Conservation (phyloP, 352 stramenopile species). For the Nothophytophthora sp. region DNA sequence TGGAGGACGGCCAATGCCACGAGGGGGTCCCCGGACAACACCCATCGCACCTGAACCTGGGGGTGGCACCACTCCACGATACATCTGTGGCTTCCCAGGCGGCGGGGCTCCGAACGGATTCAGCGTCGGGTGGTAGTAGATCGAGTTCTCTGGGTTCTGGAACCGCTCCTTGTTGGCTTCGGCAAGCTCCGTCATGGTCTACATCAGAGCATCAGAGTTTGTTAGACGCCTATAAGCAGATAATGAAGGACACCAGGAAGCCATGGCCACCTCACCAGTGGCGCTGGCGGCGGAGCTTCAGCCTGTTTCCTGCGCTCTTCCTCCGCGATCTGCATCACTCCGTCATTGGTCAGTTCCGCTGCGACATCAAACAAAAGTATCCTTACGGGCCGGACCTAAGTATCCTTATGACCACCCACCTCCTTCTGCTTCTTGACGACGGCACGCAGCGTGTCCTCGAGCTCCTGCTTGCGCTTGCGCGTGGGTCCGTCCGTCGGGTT, state of each 20-base stretch:
- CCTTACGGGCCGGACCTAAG: neutral
- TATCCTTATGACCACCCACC: constrained; percentile 25
- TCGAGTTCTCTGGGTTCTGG: constrained; percentile 80
- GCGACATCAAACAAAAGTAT: too few relatives aligned
- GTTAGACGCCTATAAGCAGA: neutral
- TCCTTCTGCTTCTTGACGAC: constrained; percentile 77
- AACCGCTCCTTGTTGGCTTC: constrained; percentile 62
- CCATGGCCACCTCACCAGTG: constrained; percentile 43
- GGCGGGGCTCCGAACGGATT: constrained; percentile 77
- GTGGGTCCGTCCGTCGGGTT: constrained; percentile 70
- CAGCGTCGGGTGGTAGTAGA: constrained; percentile 79
- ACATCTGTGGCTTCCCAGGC: constrained; percentile 63
- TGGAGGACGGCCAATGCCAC: neutral
- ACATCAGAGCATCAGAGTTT: neutral
- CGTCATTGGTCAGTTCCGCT: too few relatives aligned
- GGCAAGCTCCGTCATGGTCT: constrained; percentile 60
- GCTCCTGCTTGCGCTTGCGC: constrained; percentile 76
- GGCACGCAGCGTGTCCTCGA: constrained; percentile 67
- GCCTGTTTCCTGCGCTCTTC: constrained; percentile 41
- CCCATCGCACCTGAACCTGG: neutral
- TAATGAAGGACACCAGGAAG: too few relatives aligned
- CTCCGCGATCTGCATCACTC: constrained; percentile 34
- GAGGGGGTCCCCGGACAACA: neutral
- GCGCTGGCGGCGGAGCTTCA: constrained; percentile 21
- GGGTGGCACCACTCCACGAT: constrained; percentile 34